Evolutionary conservation across 768 basidiomycete genomes (phyloP).

Genomic region (Roridomyces roridus): DNA sequence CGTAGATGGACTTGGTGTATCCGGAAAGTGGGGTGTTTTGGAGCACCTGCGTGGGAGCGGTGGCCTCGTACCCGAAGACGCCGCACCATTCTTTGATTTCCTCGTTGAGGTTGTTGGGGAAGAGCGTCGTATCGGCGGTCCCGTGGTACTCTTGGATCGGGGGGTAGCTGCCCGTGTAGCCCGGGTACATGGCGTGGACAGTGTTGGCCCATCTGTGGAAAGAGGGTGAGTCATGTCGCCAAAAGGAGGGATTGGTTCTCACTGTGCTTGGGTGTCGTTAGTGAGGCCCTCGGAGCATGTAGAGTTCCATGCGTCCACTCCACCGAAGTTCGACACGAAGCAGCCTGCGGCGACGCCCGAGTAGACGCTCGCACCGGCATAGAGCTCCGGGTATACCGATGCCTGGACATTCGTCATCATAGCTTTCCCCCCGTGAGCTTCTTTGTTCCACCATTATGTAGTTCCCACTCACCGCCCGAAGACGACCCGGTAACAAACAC

Average conservation of each 20-base stretch:
- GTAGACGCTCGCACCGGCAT: conserved; percentile 52
- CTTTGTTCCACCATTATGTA: not conserved
- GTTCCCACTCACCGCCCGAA: conserved; percentile 42
- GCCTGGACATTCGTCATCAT: conserved; percentile 68
- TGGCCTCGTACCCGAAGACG: conserved; percentile 51
- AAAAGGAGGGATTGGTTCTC: too few relatives aligned
- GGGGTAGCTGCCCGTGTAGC: conserved; percentile 57
- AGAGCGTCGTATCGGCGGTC: conserved; percentile 56
- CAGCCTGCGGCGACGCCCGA: conserved; percentile 62
- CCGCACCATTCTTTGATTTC: conserved; percentile 63
- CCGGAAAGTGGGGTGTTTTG: conserved; percentile 48
- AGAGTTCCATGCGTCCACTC: conserved; percentile 53
- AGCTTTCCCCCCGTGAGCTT: conserved; percentile 24
- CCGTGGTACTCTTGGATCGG: conserved; percentile 63
- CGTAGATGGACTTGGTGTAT: conserved; percentile 57
- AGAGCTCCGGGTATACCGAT: conserved; percentile 61
- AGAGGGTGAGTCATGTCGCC: too few relatives aligned
- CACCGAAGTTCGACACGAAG: conserved; percentile 42
- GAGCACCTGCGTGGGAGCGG: conserved; percentile 36
- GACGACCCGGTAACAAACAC: conserved; percentile 59
- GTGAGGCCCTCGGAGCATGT: conserved; percentile 50
- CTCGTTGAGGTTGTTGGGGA: conserved; percentile 54
- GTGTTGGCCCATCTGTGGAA: conserved; percentile 25
- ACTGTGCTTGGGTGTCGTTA: conserved; percentile 37
- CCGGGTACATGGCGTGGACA: conserved; percentile 54